These are phyloP conservation scores for Salix dunnii DNA, from an alignment of 345 rosid genomes.

Conservation along the genomic window DNA sequence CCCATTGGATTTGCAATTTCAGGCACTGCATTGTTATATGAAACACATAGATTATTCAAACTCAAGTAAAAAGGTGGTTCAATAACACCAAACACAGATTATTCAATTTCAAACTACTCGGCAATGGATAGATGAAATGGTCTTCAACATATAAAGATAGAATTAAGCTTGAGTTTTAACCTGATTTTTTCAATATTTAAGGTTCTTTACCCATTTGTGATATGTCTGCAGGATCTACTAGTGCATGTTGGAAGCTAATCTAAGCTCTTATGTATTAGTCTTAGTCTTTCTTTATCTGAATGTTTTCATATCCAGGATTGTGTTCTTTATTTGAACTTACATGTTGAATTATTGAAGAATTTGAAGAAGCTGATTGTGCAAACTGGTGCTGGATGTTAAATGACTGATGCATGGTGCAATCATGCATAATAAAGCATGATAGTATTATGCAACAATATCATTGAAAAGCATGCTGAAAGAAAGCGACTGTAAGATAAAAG, in stretches of 20 bases:
- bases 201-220: not conserved
- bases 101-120: not conserved
- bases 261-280: not conserved
- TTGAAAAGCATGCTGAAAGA: not conserved
- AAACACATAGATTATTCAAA: not conserved
- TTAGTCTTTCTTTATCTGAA: no score
- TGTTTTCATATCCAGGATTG: not conserved
- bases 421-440: not conserved
- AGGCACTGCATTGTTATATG: not conserved
- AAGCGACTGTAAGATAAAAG: not conserved
- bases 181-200: not conserved
- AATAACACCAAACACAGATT: not conserved
- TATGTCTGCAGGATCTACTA: not conserved
- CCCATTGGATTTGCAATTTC: not conserved
- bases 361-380: not conserved
- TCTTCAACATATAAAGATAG: not conserved
- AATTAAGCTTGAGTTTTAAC: not conserved
- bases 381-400: not conserved
- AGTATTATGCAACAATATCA: not conserved
- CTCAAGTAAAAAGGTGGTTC: not conserved
- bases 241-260: not conserved
- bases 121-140: not conserved
- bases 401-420: not conserved
- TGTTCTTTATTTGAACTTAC: not conserved
- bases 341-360: not conserved